Evolutionary conservation across 306 rosid species (phyloP), one percentile per base, ranked within the genome.

Genomic region (Cucurbita ficifolia): DNA sequence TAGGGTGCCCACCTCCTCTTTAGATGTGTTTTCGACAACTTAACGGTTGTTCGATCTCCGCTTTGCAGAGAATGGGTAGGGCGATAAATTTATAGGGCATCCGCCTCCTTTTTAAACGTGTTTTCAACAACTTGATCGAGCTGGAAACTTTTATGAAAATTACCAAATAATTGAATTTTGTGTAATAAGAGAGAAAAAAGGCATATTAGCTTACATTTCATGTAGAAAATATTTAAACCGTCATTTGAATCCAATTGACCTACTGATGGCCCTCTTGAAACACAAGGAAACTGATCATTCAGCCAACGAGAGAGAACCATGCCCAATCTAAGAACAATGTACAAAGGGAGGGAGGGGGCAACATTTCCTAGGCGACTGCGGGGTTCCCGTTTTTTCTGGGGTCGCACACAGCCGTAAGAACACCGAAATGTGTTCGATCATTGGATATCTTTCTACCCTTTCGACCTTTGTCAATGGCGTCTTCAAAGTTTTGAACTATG

Each of bases 331-430:
- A 35, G 45, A 35, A 60, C 67, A 36, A 36, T 61, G 48, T 36
- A 61, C 46, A 61, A 60, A 10, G 16, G 38, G 11, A 17, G 69
- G 33, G 33, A 29, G 33, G 33, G 33, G 33, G 33, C 33, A 49
- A 49, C 53, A 14, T 5, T 11, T 68, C 51, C 6, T 68, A 68
- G 13, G 80, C 76, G 18, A 92, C 94, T 1, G 98, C 97, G 0
- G 98, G 97, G 74, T 12, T 69, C 35, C 98, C 97, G 50, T 90
- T 87, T 78, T 90, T 94, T 81, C 98, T 81, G 2, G 90, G 97
- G 74, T 94, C 98, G 77, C 98, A 82, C 0, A 94, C 97, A 12
- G 88, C 98, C 1, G 87, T 85, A 64, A 94, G 89, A 56, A 74
- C 81, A 39, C 97, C 97, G 49, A 73, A 81, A 50, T 79, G 64